Base-by-base conservation (phyloP, 139 green algal genomes). In the Tetradesmus obliquus region DNA sequence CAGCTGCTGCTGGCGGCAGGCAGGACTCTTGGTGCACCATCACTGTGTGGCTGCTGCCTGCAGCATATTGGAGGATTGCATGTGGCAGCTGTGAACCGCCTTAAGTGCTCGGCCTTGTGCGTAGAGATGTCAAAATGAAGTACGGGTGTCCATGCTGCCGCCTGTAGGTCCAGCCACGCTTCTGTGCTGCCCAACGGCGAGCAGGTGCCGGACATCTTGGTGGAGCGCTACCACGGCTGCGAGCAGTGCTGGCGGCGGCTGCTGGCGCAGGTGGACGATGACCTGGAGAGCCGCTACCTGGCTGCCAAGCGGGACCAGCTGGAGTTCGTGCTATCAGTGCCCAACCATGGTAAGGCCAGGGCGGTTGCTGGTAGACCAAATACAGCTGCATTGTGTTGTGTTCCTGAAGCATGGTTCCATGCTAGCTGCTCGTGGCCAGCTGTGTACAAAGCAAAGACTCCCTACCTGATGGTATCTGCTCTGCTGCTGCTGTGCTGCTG, bases 261-360 rank as follows among this genome's bases (percentile, higher is more conserved):
- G 53, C 93, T 97, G 57, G 84, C 53, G 2, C 82, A 96, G 12
- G 96, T 98, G 51, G 92, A 96, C 17, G 96, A 98, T 62, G 97
- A 98, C 92, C 71, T 97, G 92, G 95, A 98, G 93, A 97, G 88
- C 85, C 76, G 87, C 55, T 96, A 97, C 88, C 94, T 98, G 84
- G 79, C 90, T 69, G 89, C 90, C 0, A 91, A 95, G 80, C 72
- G 91, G 45, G 84, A 86, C 17, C 89, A 95, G 84, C 57, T 98
- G 86, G 80, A 91, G 2, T 98, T 98, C 92, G 92, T 84, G 4
- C 93, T 98, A 76, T 80, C 95, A 7, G 96, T 98, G 82, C 95
- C 95, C 6, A 95, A 92, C 80, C 72, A 83, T 92, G 89, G 58
- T 92, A 53, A 82, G 74, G 57, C 60, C 45, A 45, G 32, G 32